Evolutionary conservation across 495 filamentous ascomycete species (phyloP), one percentile per base, ranked within the genome.

Genomic region (Aspergillus wentii): DNA sequence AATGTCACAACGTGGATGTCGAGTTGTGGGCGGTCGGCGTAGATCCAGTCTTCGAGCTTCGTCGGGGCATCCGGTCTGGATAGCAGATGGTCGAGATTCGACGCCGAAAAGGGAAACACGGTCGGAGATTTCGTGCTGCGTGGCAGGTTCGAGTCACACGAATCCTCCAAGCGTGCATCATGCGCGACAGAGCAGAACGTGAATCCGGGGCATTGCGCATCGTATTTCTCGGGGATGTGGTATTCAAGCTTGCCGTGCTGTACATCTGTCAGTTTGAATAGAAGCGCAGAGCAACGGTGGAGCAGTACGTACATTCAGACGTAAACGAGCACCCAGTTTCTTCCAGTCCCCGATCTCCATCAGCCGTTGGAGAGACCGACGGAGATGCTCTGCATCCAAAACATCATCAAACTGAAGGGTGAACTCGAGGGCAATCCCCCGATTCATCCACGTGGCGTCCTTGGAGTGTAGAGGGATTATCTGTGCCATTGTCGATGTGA

Each of bases 331-430:
- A 6, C 22, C 22, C 6, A 25, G 10, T 25, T 25, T 25, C 22
- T 10, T 25, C 22, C 22, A 25, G 6, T 25, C 22, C 22, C 22
- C 22, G 22, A 25, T 5, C 10, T 25, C 22, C 6, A 25, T 5
- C 10, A 25, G 10, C 10, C 22, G 22, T 10, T 25, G 22, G 6
- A 25, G 10, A 10, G 22, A 25, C 22, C n/a, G 7, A 5, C 57
- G 57, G n/a, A 73, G 52, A 17, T 61, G 64, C 14, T 58, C 46
- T 1, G 62, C 45, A 37, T 73, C 69, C 0, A 76, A 51, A 16
- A 74, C 62, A 18, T 73, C 66, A 40, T 76, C 63, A 22, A 76
- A 73, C 2, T 55, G 56, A 19, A 71, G 37, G 9, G 48, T 43
- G 18, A 55, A 43, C 25, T 47, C 44, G 14, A 40, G 35, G 16